Evolutionary conservation across 306 rosid genomes (phyloP), one percentile per base, ranked within the genome.

Genomic region (Prunus campanulata): DNA sequence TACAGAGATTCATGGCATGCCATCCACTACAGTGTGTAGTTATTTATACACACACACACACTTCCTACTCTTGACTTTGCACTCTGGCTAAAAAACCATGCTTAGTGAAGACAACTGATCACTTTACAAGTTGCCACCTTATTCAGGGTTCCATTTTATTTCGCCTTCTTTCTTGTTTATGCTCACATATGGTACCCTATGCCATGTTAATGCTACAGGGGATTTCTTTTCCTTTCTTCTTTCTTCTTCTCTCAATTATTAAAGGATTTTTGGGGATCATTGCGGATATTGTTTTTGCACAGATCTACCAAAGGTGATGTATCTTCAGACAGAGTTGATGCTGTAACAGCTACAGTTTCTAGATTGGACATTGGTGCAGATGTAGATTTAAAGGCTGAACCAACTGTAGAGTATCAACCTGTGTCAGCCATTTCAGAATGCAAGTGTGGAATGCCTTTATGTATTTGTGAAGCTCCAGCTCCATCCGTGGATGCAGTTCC

Each of bases 381-480:
- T 77, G 77, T 57, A 77, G 80, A 87, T 82, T 78, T 84, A 51
- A 81, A 82, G 72, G 46, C 82, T 52, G 72, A 61, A 66, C 77
- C 85, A 52, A 74, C 88, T 81, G 80, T 77, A 78, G 86, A 72
- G 78, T 80, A 71, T 82, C 84, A 56, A 30, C 80, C 78, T 76
- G 81, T 69, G 44, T 51, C 74, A 48, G 80, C 82, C 47, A 67
- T 82, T 79, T 69, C 80, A 74, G 96, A 88, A 68, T 96, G 99
- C 32, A 93, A 89, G 81, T 96, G 99, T 85, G 94, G 99, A 85
- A 96, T 96, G 98, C 99, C 99, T 79, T 90, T 96, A 77, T 96
- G 99, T 82, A 96, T 96, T 66, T 96, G 99, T 80, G 96, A 84
- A 87, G 87, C 96, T 75, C 84, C 97, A 70, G 78, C 83, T 44